These are phyloP conservation scores for Syzygium grande DNA, from an alignment of 345 rosid genomes.

Conservation along the genomic window DNA sequence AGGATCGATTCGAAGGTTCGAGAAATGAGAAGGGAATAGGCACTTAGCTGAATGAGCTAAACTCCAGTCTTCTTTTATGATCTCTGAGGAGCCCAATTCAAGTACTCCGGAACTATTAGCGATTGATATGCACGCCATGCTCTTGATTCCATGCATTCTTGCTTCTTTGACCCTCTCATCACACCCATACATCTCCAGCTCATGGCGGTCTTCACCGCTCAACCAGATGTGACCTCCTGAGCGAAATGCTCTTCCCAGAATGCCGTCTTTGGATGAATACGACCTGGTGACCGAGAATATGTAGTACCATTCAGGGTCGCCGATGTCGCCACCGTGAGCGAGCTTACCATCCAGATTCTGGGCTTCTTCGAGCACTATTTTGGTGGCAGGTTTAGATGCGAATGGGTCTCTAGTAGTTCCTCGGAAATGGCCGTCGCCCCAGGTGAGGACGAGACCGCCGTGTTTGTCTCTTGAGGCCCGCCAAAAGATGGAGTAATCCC, in stretches of 20 bases:
- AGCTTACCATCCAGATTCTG: conserved; percentile 8
- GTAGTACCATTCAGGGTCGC: background rate
- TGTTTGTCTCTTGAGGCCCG: background rate
- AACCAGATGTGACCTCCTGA: conserved; percentile 10
- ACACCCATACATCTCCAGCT: conserved; percentile 7
- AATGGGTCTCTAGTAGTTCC: background rate
- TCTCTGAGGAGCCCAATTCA: conserved; percentile 15
- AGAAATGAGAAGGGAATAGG: conserved; percentile 2
- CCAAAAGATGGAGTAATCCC: conserved; percentile 22
- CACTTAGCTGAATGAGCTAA: background rate
- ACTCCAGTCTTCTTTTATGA: conserved; percentile 4
- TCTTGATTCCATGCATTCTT: conserved; percentile 7
- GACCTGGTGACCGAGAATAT: background rate
- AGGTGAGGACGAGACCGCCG: conserved; percentile 2
- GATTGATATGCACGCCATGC: conserved; percentile 2
- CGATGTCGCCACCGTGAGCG: background rate
- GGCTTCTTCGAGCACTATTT: background rate
- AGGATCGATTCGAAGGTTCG: background rate
- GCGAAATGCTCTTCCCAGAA: background rate
- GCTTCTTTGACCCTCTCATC: conserved; percentile 18
- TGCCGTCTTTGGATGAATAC: background rate
- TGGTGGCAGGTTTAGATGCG: background rate
- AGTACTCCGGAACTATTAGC: conserved; percentile 5
- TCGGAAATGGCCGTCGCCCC: conserved; percentile 5
- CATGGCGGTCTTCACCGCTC: conserved; percentile 1